Conservation (phyloP, 2,329 filamentous ascomycete species). For the Thelonectria olida region DNA sequence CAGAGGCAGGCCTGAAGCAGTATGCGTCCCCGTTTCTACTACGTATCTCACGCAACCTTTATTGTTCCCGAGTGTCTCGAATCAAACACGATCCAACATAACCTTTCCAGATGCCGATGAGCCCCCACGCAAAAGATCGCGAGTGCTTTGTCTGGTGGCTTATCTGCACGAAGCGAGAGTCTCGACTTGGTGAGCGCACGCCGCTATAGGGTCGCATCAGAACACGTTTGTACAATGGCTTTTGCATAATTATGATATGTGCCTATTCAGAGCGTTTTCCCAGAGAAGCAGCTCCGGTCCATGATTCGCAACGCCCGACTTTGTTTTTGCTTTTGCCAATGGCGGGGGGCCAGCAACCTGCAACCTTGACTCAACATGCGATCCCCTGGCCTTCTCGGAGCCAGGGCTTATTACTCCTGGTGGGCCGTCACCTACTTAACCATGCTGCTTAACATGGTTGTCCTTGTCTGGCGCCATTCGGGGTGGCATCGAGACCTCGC, state of each 20-base stretch:
- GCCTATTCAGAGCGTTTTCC: slow-evolving; percentile 8
- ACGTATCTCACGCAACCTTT: no score
- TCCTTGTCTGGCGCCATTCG: slow-evolving; percentile 19
- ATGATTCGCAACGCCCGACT: slow-evolving; percentile 19
- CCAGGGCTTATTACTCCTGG: slow-evolving; percentile 20
- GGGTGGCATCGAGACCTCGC: slow-evolving; percentile 20
- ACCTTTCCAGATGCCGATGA: slow-evolving; percentile 10
- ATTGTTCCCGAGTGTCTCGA: slow-evolving; percentile 9
- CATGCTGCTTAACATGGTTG: slow-evolving; percentile 15
- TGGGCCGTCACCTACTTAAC: slow-evolving; percentile 4
- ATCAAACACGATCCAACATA: background rate
- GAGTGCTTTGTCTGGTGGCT: no score
- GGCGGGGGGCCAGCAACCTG: slow-evolving; percentile 28
- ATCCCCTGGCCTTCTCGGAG: slow-evolving; percentile 24
- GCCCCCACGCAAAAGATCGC: slow-evolving; percentile 30
- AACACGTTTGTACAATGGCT: slow-evolving; percentile 13
- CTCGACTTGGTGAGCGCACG: no score
- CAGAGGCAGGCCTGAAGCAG: slow-evolving; percentile 12
- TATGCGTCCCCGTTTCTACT: slow-evolving; percentile 13
- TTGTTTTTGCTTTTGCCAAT: slow-evolving; percentile 32
- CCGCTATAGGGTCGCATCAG: background rate
- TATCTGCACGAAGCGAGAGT: no score
- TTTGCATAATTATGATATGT: no score
- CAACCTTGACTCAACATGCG: slow-evolving; percentile 27
- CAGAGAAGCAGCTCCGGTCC: slow-evolving; percentile 12